Conservation (phyloP, 257 asterid species). For the Primulina huaijiensis region DNA sequence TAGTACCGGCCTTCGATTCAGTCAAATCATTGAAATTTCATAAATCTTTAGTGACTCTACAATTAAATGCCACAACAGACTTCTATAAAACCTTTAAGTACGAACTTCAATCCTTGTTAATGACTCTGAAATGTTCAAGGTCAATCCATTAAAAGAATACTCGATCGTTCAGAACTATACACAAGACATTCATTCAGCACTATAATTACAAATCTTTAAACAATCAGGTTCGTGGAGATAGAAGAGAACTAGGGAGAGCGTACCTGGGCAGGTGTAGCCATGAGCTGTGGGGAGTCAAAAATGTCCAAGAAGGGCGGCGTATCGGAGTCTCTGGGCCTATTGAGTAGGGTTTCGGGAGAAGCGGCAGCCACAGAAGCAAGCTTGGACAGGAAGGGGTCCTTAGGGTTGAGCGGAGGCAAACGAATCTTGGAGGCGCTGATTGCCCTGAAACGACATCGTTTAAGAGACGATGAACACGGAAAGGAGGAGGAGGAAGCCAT, state of each 20-base stretch:
- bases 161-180: not conserved
- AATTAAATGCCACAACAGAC: conserved; percentile 3
- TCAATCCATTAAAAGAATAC: not conserved
- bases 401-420: conserved; percentile 76
- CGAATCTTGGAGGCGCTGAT: conserved; percentile 47
- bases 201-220: not conserved
- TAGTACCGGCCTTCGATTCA: not conserved
- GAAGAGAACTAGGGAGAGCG: too few relatives aligned
- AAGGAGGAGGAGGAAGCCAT: not conserved
- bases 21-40: not conserved
- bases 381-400: conserved; percentile 69
- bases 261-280: conserved; percentile 86
- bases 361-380: conserved; percentile 72
- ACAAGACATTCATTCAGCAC: not conserved
- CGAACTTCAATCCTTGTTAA: conserved; percentile 6
- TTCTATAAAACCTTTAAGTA: not conserved
- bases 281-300: conserved; percentile 69
- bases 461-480: conserved; percentile 19
- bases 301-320: conserved; percentile 64
- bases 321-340: conserved; percentile 50
- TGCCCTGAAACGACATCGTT: conserved; percentile 38
- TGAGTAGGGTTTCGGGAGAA: conserved; percentile 57
- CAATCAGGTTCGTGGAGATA: not conserved
- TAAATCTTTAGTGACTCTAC: not conserved
- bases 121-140: not conserved